Evolutionary conservation across 441 rosid genomes (phyloP).

Genomic region (Syzygium syzygioides): DNA sequence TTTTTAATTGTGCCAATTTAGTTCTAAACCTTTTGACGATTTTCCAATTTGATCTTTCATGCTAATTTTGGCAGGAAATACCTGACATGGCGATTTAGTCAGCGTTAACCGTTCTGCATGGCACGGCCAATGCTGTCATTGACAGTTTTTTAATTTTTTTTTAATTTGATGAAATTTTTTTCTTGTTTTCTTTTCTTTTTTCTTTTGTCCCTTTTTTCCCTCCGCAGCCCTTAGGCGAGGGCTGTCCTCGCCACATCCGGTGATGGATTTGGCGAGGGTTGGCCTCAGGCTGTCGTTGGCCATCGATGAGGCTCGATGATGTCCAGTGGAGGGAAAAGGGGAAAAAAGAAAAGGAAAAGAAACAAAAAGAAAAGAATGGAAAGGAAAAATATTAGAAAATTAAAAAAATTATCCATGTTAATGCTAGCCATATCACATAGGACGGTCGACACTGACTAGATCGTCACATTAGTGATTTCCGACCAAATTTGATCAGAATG

Average conservation of each 20-base stretch:
- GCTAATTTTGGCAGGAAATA: not conserved
- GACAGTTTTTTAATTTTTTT: not conserved
- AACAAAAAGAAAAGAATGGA: not conserved
- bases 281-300: too few species aligned
- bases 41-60: rapidly evolving
- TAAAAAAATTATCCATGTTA: not conserved
- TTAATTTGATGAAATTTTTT: not conserved
- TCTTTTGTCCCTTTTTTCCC: not conserved
- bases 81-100: rapidly evolving
- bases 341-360: not conserved
- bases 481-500: not conserved
- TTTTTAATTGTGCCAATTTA: not conserved
- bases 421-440: too few species aligned
- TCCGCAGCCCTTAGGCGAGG: not conserved
- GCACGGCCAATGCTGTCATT: rapidly evolving
- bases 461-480: too few species aligned
- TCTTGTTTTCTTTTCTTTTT: not conserved
- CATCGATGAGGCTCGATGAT: too few species aligned
- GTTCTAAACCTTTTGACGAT: not conserved
- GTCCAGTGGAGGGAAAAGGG: not conserved
- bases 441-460: too few species aligned
- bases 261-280: not conserved
- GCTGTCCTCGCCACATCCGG: rapidly evolving
- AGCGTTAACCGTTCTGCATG: rapidly evolving
- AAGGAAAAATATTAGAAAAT: not conserved